A percentile compares a stretch with the other conserved stretches of the same genome.
Evolutionary conservation across 805 yeast genomes (phyloP).

Genomic region (Candida parachauliodes): DNA sequence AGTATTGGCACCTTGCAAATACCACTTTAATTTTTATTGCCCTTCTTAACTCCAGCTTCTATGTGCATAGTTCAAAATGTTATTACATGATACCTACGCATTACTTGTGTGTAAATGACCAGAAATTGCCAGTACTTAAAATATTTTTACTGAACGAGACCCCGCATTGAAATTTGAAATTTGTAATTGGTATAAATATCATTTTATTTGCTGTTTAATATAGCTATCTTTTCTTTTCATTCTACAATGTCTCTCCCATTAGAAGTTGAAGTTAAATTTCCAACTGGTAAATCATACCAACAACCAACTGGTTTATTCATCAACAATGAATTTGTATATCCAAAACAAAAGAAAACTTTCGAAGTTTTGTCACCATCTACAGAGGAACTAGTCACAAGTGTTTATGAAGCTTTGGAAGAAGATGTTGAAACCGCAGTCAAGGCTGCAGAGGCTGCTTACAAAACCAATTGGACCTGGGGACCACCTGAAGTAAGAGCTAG

Average conservation of each 20-base stretch:
- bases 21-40: too few species aligned
- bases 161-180: neutral
- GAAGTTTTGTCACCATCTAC: slow-evolving; percentile 65
- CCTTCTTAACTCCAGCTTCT: too few species aligned
- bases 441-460: slow-evolving; percentile 79
- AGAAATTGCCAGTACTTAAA: too few species aligned
- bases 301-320: slow-evolving; percentile 91
- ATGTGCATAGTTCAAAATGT: neutral
- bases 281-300: slow-evolving; percentile 66
- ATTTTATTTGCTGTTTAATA: neutral
- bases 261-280: slow-evolving; percentile 50
- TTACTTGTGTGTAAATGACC: neutral
- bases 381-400: slow-evolving; percentile 64
- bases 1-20: too few species aligned
- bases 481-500: slow-evolving; percentile 68
- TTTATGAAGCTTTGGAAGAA: slow-evolving; percentile 71
- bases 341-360: slow-evolving; percentile 55
- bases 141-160: too few species aligned
- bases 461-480: slow-evolving; percentile 59
- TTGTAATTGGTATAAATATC: neutral
- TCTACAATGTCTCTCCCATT: slow-evolving; percentile 22
- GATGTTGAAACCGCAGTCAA: slow-evolving; percentile 84
- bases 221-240: neutral
- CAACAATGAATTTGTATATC: slow-evolving; percentile 72
- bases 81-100: neutral